Percentiles rank a stretch among this genome's conserved stretches.
Conservation (phyloP, 371 early-diverging fungal genomes). For the Mucor racemosus region DNA sequence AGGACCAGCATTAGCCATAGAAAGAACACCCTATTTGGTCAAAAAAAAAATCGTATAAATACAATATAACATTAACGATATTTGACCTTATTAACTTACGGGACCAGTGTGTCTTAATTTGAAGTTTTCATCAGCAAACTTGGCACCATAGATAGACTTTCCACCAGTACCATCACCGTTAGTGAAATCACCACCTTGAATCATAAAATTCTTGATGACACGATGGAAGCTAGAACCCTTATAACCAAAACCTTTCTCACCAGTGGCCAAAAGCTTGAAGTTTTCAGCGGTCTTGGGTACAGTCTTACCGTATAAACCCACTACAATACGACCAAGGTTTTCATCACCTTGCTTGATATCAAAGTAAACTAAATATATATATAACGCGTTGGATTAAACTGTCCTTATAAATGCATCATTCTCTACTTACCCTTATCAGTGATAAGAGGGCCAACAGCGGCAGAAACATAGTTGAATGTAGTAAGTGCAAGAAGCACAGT, state of each 20-base stretch:
- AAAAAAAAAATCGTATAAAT: too few relatives aligned
- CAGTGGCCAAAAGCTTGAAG: conserved; percentile 87
- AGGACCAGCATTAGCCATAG: conserved; percentile 95
- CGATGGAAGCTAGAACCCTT: conserved; percentile 90
- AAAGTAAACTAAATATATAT: conserved; percentile 77
- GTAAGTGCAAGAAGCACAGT: conserved; percentile 40
- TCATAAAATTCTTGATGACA: conserved; percentile 90
- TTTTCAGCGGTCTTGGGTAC: conserved; percentile 90
- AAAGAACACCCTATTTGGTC: conserved; percentile 70
- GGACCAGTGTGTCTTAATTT: conserved; percentile 81
- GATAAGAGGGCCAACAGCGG: conserved; percentile 49
- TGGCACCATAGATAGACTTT: conserved; percentile 86
- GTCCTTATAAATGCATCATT: not conserved
- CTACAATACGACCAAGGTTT: conserved; percentile 82
- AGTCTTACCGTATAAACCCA: conserved; percentile 79
- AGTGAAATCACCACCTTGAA: conserved; percentile 86
- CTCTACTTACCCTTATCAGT: conserved; percentile 52
- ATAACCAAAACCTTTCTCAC: conserved; percentile 82
- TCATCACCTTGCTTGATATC: conserved; percentile 88
- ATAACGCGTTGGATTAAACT: not conserved
- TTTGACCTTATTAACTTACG: too few relatives aligned
- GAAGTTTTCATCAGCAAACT: conserved; percentile 97
- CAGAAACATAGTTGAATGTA: conserved; percentile 46
- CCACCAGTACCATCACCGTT: conserved; percentile 93
- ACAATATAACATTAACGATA: too few relatives aligned